Evolutionary conservation across 2,329 filamentous ascomycete species (phyloP), one percentile per base, ranked within the genome.

Genomic region (Trichoderma sp.): DNA sequence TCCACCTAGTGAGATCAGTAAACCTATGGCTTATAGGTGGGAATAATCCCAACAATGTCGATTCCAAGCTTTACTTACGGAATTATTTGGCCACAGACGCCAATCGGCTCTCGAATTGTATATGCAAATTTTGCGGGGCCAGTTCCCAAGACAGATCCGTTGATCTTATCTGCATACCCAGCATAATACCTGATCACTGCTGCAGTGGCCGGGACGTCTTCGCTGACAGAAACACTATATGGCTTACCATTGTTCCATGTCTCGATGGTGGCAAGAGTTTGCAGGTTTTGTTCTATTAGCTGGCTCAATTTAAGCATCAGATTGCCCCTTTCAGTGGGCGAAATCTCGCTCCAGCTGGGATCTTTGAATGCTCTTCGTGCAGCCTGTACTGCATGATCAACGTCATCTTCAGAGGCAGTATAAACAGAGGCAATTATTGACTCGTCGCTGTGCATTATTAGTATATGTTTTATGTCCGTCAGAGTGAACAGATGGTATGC

Each of bases 51-150:
- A 50, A 21, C 18, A 50, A 50, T n/a, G 41, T 50, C 18, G 41
- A 9, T n/a, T 50, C 18, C 18, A n/a, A 21, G 1, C 4, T 7
- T 11, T 50, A 50, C 45, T 21, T 50, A 50, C 45, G 93, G 93
- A 80, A 95, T 95, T 82, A 95, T 94, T 83, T 95, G 93, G 80
- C 91, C 93, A 83, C 93, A 94, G 69, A 94, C 69, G 29, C 56
- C 69, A 33, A 72, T 82, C 5, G 94, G 93, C 87, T 96, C 93
- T 50, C 45, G 45, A n/a, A 50, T 50, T 9, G 45, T 50, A 21
- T 50, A 50, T 50, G 45, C 45, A 21, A 50, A 50, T 21, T 50
- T 50, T 50, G 45, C 45, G 18, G 45, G 45, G 18, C 45, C 45
- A 21, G 45, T 50, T 50, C 45, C 45, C 45, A 50, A 7, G 45